Conservation (phyloP, 768 basidiomycete species). For the Sporobolomyces phaffii region DNA sequence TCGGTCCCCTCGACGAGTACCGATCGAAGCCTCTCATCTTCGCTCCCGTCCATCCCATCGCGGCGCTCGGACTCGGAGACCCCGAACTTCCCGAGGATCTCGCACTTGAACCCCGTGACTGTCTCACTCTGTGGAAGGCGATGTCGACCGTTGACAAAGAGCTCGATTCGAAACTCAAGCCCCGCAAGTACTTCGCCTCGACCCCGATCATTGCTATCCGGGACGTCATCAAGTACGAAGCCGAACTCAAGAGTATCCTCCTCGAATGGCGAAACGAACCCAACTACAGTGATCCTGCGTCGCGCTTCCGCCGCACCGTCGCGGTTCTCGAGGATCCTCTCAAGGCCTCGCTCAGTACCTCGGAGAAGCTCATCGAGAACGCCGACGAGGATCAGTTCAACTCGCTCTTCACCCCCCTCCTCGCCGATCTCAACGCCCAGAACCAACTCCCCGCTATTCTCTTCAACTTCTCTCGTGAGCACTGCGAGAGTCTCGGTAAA, state of each 20-base stretch:
- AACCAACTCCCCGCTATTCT: constrained; percentile 61
- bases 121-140: constrained; percentile 54
- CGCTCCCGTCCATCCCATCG: constrained; percentile 61
- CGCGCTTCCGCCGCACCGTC: constrained; percentile 50
- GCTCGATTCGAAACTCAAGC: constrained; percentile 48
- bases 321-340: constrained; percentile 34
- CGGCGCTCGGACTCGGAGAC: constrained; percentile 51
- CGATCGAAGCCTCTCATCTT: constrained; percentile 49
- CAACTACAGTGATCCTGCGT: constrained; percentile 46
- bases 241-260: constrained; percentile 52
- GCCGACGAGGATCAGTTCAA: constrained; percentile 48
- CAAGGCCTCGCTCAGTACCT: constrained; percentile 22
- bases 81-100: constrained; percentile 63
- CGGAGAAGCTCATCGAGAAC: constrained; percentile 34
- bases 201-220: constrained; percentile 54
- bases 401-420: constrained; percentile 48
- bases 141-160: constrained; percentile 43
- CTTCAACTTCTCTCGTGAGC: constrained; percentile 60
- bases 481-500: constrained; percentile 57
- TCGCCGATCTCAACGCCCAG: constrained; percentile 57
- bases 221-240: constrained; percentile 60
- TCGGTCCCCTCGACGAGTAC: constrained; percentile 40
- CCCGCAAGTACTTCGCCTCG: constrained; percentile 51
- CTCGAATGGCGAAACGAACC: constrained; percentile 47
- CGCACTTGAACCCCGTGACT: constrained; percentile 59